Conservation (phyloP, 1,139 yeast genomes). For the Lodderomyces metapsilosis region DNA sequence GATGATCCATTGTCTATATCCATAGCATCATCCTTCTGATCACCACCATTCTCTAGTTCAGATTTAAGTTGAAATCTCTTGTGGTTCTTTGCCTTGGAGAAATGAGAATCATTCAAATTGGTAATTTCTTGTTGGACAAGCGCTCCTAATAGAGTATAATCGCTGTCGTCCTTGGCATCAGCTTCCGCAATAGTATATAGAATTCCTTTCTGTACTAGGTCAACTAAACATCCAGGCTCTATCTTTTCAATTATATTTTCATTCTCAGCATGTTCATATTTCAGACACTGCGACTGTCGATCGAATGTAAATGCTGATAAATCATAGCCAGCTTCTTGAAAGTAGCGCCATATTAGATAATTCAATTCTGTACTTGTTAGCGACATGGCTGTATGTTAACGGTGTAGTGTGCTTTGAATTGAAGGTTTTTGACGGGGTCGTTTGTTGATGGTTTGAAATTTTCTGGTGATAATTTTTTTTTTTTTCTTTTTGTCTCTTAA, state of each 20-base stretch:
- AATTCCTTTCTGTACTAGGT: conserved; percentile 82
- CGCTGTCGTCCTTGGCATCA: conserved; percentile 21
- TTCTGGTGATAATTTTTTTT: conserved; percentile 1
- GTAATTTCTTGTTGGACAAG: conserved; percentile 24
- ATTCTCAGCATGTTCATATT: conserved; percentile 50
- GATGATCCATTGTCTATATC: conserved; percentile 9
- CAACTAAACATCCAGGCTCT: conserved; percentile 71
- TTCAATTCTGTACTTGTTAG: conserved; percentile 82
- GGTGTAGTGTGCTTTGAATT: background rate
- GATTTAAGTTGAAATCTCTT: conserved; percentile 18
- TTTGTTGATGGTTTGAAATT: conserved; percentile 3
- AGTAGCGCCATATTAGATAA: conserved; percentile 88
- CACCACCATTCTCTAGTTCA: conserved; percentile 11
- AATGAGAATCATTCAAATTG: conserved; percentile 7
- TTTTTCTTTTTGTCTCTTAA: conserved; percentile 2
- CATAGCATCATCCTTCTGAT: conserved; percentile 5
- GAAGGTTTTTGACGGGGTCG: background rate
- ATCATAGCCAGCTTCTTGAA: conserved; percentile 84
- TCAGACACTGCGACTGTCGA: conserved; percentile 65
- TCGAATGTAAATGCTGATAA: conserved; percentile 80
- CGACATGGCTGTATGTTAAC: conserved; percentile 52
- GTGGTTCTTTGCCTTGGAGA: conserved; percentile 5
- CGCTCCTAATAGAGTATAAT: conserved; percentile 31
- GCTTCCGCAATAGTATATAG: conserved; percentile 51
- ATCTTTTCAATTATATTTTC: conserved; percentile 48